Evolutionary conservation across 108 stramenopile genomes (phyloP), one percentile per base, ranked within the genome.

Genomic region (Cylindrotheca fusiformis): DNA sequence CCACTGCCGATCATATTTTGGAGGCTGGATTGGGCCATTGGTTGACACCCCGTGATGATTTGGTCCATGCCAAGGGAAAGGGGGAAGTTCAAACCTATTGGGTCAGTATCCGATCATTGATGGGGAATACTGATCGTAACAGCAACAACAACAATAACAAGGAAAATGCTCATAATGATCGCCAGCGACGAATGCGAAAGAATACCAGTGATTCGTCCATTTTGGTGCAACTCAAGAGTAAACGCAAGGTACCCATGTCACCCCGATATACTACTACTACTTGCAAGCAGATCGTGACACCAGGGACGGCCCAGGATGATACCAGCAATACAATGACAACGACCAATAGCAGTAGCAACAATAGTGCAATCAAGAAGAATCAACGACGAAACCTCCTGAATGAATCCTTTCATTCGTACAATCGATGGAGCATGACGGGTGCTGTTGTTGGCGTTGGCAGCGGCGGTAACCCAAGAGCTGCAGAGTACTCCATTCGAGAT

Each of bases 71-170:
- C n/a, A 72, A 72, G 50, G 75, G 75, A 21, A 76, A 76, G 29
- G 75, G 75, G n/a, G 49, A 65, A 18, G 32, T 76, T 4, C 63
- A 70, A 52, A 76, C 75, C 21, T 76, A 46, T 30, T 76, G 75
- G 75, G 30, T 76, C 51, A 4, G 14, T 41, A 6, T 6, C 6
- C 36, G 10, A 10, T 41, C 36, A n/a, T n/a, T n/a, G n/a, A n/a
- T n/a, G n/a, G n/a, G n/a, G n/a, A n/a, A n/a, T 41, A 41, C 36
- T 41, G 36, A 14, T 41, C 10, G 14, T 41, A 41, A 14, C 36
- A 41, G 14, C 36, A 41, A 14, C 14, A 14, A 41, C 14, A 10
- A 10, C 36, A 41, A 41, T 41, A 6, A 10, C 36, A 41, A 41
- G 10, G 14, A 41, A 41, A 14, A n/a, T n/a, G n/a, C n/a, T n/a